phyloP scores from a whole-genome alignment of 1,139 yeast genomes.

The Meyerozyma athensensis region DNA sequence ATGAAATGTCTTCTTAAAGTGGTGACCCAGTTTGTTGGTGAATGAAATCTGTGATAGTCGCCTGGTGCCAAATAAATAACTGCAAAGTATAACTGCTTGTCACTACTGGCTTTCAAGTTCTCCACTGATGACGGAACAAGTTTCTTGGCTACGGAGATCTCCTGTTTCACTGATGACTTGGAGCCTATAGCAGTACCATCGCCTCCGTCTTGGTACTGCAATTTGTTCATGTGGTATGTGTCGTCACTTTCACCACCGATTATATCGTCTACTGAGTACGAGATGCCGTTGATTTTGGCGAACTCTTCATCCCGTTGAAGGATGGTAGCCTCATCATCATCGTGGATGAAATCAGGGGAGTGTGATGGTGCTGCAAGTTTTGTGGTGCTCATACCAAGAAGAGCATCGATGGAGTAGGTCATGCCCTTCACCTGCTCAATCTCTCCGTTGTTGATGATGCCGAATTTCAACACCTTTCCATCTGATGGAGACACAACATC shows the following conservation, averaged over 20 bases:
- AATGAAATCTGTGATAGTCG: conserved; percentile 95
- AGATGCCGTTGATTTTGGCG: conserved; percentile 73
- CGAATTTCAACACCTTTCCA: conserved; percentile 84
- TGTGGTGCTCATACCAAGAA: conserved; percentile 61
- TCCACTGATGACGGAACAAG: conserved; percentile 36
- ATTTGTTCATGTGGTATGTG: conserved; percentile 37
- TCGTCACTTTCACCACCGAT: conserved; percentile 46
- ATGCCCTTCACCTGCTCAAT: conserved; percentile 97
- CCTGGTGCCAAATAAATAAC: conserved; percentile 98
- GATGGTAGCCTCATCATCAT: conserved; percentile 39
- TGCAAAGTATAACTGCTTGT: conserved; percentile 73
- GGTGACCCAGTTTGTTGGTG: conserved; percentile 95
- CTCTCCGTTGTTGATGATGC: conserved; percentile 76
- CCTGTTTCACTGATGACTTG: conserved; percentile 32
- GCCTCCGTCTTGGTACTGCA: conserved; percentile 56
- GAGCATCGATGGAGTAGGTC: conserved; percentile 85
- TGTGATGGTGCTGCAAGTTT: conserved; percentile 60
- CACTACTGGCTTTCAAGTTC: conserved; percentile 16
- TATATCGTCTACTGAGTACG: conserved; percentile 66
- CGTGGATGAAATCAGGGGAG: conserved; percentile 44
- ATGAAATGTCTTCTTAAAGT: conserved; percentile 91
- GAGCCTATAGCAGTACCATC: conserved; percentile 40
- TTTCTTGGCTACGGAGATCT: conserved; percentile 40
- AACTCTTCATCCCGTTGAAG: conserved; percentile 63
- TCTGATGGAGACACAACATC: conserved; percentile 88